Evolutionary conservation across 257 asterid species (phyloP).

Genomic region (Plantago major): DNA sequence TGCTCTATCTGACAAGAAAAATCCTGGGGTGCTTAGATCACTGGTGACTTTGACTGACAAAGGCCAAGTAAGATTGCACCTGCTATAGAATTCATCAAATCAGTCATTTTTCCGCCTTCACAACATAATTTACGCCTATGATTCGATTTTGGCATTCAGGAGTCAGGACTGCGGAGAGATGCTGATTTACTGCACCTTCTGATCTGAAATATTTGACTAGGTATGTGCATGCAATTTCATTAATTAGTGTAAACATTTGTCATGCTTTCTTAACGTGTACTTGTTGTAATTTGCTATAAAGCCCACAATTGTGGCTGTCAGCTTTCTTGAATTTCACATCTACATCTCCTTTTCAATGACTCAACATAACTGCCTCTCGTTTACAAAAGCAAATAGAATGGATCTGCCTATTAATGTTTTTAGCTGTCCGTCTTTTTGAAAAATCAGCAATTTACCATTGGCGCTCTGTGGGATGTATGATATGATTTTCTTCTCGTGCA

Average conservation of each 20-base stretch:
- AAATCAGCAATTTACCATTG: background rate
- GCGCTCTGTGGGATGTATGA: background rate
- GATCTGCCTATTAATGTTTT: background rate
- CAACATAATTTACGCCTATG: background rate
- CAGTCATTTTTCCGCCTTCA: constrained; percentile 4
- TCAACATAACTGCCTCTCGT: too few species aligned
- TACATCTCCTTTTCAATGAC: too few species aligned
- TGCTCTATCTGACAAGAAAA: constrained; percentile 70
- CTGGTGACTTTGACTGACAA: constrained; percentile 69
- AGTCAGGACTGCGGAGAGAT: constrained; percentile 35
- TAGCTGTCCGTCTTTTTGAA: background rate
- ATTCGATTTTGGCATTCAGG: constrained; percentile 8
- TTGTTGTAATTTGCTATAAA: background rate
- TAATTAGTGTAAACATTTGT: background rate
- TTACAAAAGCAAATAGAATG: too few species aligned
- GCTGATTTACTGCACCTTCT: constrained; percentile 21
- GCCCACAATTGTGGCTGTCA: too few species aligned
- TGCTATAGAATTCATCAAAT: constrained; percentile 1
- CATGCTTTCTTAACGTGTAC: background rate
- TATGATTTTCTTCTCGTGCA: background rate
- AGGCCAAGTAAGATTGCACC: constrained; percentile 40
- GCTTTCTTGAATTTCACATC: too few species aligned
- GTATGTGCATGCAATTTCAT: constrained; percentile 16
- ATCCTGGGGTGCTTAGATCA: constrained; percentile 81
- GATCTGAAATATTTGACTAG: constrained; percentile 19